Evolutionary conservation across 2,329 filamentous ascomycete genomes (phyloP), one percentile per base, ranked within the genome.

Genomic region (Aureobasidium sp.): DNA sequence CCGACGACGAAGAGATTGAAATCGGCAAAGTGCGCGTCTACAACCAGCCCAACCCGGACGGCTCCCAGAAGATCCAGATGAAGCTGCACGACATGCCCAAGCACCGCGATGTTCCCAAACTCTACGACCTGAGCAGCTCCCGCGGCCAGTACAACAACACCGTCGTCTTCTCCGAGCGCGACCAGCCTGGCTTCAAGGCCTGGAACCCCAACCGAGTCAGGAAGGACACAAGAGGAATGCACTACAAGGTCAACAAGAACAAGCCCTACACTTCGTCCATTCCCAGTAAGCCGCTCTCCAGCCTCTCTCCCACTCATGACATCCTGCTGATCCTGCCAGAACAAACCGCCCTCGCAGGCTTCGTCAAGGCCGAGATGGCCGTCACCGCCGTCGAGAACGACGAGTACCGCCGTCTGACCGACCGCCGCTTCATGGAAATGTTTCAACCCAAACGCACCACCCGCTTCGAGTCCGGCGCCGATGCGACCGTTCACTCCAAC

Each of bases 81-180:
- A 82, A 82, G 67, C 72, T 87, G 76, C 82, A 91, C 65, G 81
- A 85, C 57, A 79, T 87, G 56, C 78, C 83, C 8, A 81, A 85
- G 65, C 91, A 96, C 71, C 82, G 87, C 67, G 77, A 81, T 5
- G 80, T 97, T n/a, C 91, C 92, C 12, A 90, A 90, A 70, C 91
- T 96, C 70, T 99, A 97, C 75, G 84, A 90, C 67, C 78, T 97
- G 62, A 86, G 91, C 50, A 81, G 91, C 50, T 86, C 83, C 27
- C 82, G 85, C 44, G 72, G 78, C 45, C 76, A 83, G n/a, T 85
- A 93, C 37, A 85, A 84, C 69, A 97, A 96, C 74, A 94, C 91
- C 22, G 96, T 89, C 72, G 80, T 97, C 62, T 99, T 99, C 71
- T 91, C 89, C 44, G 94, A 99, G 75, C 91, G 96, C 73, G 91